phyloP scores from a whole-genome alignment of 2,329 filamentous ascomycete genomes.

The Penicillium crustosum region DNA sequence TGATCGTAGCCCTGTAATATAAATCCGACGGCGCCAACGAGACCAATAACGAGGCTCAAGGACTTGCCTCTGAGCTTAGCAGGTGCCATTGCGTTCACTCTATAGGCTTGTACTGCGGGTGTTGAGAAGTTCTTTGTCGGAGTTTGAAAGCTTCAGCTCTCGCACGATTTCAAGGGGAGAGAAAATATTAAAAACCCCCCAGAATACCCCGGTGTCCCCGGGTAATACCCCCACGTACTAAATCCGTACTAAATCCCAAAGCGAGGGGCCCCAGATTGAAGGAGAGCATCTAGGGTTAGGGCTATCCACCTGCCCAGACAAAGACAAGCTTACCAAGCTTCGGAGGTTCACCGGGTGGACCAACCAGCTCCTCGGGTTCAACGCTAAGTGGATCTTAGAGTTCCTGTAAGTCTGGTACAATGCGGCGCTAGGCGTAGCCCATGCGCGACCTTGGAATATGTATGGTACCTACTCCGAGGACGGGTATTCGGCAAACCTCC shows the following conservation, averaged over 20 bases:
- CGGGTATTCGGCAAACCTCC: not conserved
- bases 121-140: not conserved
- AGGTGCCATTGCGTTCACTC: not conserved
- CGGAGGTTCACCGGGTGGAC: not conserved
- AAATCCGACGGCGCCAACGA: constrained; percentile 20
- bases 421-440: not conserved
- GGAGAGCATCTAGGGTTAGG: not conserved
- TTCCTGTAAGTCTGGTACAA: not conserved
- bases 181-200: not conserved
- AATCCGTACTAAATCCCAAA: not conserved
- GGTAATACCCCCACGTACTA: not conserved
- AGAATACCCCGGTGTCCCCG: not conserved
- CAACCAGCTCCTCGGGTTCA: not conserved
- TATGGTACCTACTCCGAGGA: no score
- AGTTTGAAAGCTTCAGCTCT: not conserved
- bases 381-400: not conserved
- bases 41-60: constrained; percentile 16
- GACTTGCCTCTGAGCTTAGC: constrained; percentile 15
- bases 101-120: not conserved
- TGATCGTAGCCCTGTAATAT: constrained; percentile 22
- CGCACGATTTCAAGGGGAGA: not conserved
- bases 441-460: no score
- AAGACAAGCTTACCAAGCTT: constrained; percentile 8
- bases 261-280: constrained; percentile 3
- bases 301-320: not conserved